Evolutionary conservation across 305 asterid species (phyloP).

Genomic region (Fraxinus albicans): DNA sequence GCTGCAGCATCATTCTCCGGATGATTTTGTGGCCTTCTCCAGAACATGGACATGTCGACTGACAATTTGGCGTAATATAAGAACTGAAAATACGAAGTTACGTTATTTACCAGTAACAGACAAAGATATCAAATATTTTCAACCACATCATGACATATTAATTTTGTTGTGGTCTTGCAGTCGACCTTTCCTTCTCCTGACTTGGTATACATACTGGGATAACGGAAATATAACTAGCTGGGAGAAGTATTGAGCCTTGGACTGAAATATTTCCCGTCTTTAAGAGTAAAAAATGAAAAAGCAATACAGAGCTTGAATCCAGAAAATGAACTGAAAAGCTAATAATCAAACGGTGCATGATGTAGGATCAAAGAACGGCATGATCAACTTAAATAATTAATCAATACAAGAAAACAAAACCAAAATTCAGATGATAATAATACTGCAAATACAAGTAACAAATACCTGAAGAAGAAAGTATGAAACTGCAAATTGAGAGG

Average conservation of each 20-base stretch:
- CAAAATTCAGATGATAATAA: background rate
- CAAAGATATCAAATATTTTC: no score
- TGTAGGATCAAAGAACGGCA: background rate
- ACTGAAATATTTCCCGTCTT: background rate
- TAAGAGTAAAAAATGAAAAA: background rate
- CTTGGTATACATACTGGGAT: no score
- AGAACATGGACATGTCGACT: background rate
- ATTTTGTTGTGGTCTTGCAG: no score
- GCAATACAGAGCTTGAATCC: background rate
- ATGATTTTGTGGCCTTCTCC: constrained; percentile 43
- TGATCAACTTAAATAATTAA: background rate
- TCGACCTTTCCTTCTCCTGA: no score
- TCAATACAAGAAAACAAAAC: background rate
- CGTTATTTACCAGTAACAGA: no score
- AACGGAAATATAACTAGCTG: no score
- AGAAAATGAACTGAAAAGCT: background rate
- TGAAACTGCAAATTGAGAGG: background rate
- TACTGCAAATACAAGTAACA: background rate
- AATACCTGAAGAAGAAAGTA: background rate
- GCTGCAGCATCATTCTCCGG: constrained; percentile 40
- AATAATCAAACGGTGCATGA: background rate
- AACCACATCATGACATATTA: no score
- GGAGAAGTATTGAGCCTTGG: no score
- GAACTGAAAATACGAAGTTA: background rate
- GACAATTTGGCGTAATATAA: background rate